A percentile compares a stretch with the other conserved stretches of the same genome.
Conservation (phyloP, 495 filamentous ascomycete genomes). For the Apodospora peruviana region DNA sequence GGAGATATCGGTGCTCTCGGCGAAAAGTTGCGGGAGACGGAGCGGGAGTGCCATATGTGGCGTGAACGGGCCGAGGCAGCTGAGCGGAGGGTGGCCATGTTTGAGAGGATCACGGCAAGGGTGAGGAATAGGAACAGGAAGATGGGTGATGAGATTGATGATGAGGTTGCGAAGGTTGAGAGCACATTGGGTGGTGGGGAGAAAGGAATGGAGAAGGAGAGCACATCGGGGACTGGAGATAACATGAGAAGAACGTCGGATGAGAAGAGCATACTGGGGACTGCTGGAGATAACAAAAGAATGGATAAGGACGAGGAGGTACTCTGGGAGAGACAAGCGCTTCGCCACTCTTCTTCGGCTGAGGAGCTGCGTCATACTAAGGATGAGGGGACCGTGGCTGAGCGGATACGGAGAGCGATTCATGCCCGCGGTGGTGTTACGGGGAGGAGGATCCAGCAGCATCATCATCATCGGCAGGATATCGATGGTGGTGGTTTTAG, state of each 20-base stretch:
- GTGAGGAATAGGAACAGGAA: conserved; percentile 10
- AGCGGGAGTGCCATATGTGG: conserved; percentile 42
- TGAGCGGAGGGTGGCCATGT: conserved; percentile 38
- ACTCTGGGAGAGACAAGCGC: background rate
- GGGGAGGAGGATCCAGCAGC: no score
- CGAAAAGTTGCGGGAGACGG: conserved; percentile 39
- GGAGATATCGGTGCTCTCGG: conserved; percentile 35
- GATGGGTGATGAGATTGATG: background rate
- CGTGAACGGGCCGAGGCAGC: conserved; percentile 44
- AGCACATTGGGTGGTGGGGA: no score
- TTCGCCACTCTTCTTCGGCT: no score
- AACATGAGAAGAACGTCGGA: no score
- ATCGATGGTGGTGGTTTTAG: background rate
- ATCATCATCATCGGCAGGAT: background rate
- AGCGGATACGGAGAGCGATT: background rate
- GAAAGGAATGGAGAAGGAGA: no score
- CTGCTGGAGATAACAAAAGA: background rate
- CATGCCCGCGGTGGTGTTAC: background rate
- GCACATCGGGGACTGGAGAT: no score
- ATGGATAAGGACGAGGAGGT: background rate
- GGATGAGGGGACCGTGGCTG: background rate
- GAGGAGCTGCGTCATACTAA: no score
- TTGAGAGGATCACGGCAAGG: conserved; percentile 27
- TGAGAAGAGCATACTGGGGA: no score
- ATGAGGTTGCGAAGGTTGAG: background rate